phyloP scores from a whole-genome alignment of 129 eudicot genomes.

The Ambrosia artemisiifolia region DNA sequence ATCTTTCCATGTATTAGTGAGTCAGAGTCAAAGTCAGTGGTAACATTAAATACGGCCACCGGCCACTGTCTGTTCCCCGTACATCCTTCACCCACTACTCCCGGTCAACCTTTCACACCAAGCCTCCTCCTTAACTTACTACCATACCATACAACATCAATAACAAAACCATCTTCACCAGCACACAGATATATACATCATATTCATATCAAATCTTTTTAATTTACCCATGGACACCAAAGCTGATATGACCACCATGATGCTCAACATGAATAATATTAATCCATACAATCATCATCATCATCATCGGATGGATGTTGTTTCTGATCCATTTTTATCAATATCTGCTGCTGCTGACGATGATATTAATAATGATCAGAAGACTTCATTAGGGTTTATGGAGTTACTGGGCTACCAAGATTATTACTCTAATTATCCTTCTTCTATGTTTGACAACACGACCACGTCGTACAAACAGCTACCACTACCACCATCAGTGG shows the following conservation, averaged over 20 bases:
- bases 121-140: background rate
- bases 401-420: background rate
- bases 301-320: background rate
- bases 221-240: background rate
- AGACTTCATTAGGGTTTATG: constrained; percentile 8
- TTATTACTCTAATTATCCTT: background rate
- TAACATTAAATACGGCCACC: constrained; percentile 4
- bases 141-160: background rate
- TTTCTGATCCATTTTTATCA: background rate
- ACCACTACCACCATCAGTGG: constrained; percentile 1
- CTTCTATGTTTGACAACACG: background rate
- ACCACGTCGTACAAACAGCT: background rate
- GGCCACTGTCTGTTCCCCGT: background rate
- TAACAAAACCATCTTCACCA: background rate
- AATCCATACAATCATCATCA: background rate
- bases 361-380: background rate
- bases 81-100: background rate
- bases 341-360: background rate
- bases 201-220: background rate
- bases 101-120: constrained; percentile 4
- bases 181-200: background rate
- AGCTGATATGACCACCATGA: background rate
- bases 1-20: background rate
- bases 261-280: background rate
- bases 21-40: constrained; percentile 14